Conservation (phyloP, 164 flowering plant species). For the Saururus chinensis region DNA sequence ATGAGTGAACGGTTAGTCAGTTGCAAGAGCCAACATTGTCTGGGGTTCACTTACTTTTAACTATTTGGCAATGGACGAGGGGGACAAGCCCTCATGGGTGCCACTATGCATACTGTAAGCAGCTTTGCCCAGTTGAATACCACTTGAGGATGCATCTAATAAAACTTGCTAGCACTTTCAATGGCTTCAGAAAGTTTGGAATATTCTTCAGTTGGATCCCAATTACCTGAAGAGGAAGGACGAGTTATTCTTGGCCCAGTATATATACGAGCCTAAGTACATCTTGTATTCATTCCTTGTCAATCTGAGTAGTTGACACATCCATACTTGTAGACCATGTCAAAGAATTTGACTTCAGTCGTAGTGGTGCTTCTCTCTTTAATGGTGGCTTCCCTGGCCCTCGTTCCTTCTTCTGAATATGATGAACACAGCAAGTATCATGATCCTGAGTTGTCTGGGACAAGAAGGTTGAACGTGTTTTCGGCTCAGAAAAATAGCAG, state of each 20-base stretch:
- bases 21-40: no score
- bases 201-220: not conserved
- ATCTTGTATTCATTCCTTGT: not conserved
- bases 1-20: not conserved
- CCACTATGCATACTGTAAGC: not conserved
- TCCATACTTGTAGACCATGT: not conserved
- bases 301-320: not conserved
- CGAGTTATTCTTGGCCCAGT: not conserved
- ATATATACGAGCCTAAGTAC: not conserved
- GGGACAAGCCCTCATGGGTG: conserved; percentile 1
- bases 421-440: not conserved
- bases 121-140: not conserved
- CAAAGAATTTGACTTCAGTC: not conserved
- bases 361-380: not conserved
- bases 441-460: not conserved
- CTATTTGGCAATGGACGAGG: not conserved
- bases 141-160: not conserved
- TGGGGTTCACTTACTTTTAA: not conserved
- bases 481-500: not conserved
- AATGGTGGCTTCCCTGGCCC: not conserved
- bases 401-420: not conserved
- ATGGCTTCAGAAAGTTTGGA: not conserved
- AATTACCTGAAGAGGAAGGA: not conserved
- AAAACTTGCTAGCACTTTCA: not conserved
- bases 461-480: no score